Conservation (phyloP, 129 eudicot genomes). For the Centaurea solstitialis region DNA sequence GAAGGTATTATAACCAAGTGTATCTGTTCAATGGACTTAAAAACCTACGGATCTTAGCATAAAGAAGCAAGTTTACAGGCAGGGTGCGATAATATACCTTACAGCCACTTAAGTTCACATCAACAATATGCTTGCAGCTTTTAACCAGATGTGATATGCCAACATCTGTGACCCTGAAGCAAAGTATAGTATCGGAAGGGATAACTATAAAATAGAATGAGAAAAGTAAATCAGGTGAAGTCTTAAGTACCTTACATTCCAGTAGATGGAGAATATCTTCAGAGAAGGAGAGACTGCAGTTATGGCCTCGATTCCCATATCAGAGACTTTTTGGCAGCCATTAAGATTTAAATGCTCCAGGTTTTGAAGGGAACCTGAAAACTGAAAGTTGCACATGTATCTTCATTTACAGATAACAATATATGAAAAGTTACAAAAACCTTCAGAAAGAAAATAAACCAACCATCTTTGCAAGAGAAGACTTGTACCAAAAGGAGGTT, state of each 20-base stretch:
- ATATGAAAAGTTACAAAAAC: neutral
- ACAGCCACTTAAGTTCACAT: constrained; percentile 96
- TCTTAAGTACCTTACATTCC: constrained; percentile 85
- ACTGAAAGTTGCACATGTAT: constrained; percentile 40
- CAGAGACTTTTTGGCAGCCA: constrained; percentile 91
- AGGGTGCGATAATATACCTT: constrained; percentile 49
- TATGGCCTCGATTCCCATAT: constrained; percentile 73
- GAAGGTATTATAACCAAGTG: neutral
- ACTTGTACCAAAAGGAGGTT: neutral
- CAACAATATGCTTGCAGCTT: constrained; percentile 77
- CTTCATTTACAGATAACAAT: neutral
- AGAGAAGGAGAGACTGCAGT: constrained; percentile 57
- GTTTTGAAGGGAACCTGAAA: constrained; percentile 50
- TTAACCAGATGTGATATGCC: constrained; percentile 72
- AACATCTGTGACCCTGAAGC: constrained; percentile 83
- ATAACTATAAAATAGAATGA: neutral
- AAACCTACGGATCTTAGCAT: neutral
- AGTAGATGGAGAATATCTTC: constrained; percentile 81
- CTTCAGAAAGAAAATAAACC: neutral
- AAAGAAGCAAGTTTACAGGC: neutral
- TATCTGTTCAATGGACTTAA: neutral
- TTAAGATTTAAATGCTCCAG: constrained; percentile 77
- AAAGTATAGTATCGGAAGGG: constrained; percentile 12
- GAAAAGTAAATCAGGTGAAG: constrained; percentile 1
- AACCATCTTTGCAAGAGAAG: neutral